Conservation (phyloP, 176 grass and related monocot species). For the Canna indica region DNA sequence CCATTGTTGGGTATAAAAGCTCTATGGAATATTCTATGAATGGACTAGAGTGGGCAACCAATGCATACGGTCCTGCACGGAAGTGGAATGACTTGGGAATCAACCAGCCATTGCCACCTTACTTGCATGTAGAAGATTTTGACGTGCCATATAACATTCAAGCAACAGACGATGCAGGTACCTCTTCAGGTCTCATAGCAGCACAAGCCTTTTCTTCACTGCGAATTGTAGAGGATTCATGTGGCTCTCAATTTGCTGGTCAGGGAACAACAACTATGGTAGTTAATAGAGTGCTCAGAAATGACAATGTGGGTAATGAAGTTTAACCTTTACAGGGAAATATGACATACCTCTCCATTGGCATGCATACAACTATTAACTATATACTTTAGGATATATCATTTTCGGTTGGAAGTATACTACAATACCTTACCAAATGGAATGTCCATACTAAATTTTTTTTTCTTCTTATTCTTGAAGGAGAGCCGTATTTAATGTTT, state of each 20-base stretch:
- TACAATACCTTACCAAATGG: too few relatives aligned
- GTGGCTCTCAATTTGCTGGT: conserved; percentile 7
- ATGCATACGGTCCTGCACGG: conserved; percentile 8
- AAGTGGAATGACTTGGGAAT: conserved; percentile 43
- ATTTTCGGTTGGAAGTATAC: too few relatives aligned
- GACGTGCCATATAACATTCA: conserved; percentile 22
- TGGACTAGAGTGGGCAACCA: background rate
- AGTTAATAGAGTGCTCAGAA: too few relatives aligned
- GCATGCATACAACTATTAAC: too few relatives aligned
- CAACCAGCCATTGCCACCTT: conserved; percentile 26
- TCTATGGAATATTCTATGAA: background rate
- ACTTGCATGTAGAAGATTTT: conserved; percentile 31
- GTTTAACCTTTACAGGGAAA: too few relatives aligned
- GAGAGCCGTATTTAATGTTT: too few relatives aligned
- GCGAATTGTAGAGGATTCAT: conserved; percentile 48
- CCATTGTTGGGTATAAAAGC: background rate
- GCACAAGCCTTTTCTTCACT: conserved; percentile 69
- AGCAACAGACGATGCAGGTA: conserved; percentile 29
- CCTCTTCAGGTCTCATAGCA: conserved; percentile 55
- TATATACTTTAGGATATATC: too few relatives aligned
- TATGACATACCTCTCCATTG: too few relatives aligned
- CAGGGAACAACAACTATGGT: conserved; percentile 27
- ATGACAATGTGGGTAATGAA: too few relatives aligned
- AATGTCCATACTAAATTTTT: too few relatives aligned
- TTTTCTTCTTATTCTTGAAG: too few relatives aligned